Evolutionary conservation across 2,329 filamentous ascomycete species (phyloP).

Genomic region (Aspergillus transmontanensis): DNA sequence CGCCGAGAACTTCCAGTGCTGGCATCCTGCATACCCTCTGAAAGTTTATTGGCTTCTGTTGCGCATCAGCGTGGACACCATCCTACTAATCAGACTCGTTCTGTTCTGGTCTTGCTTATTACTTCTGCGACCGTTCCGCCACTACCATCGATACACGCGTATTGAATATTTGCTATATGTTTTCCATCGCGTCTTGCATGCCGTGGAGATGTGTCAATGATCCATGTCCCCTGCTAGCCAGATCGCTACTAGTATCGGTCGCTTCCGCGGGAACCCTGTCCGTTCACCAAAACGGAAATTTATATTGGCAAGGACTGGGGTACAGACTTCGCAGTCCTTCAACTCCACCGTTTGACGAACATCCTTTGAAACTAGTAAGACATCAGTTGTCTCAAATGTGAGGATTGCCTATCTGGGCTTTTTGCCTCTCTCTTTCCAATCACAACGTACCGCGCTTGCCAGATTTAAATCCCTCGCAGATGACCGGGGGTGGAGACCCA

Average conservation of each 20-base stretch:
- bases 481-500: slow-evolving; percentile 2
- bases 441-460: background rate
- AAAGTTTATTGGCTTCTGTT: background rate
- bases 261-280: slow-evolving; percentile 9
- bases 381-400: background rate
- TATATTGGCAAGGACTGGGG: background rate
- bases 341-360: background rate
- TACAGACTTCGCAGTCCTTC: background rate
- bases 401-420: background rate
- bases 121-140: background rate
- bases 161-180: background rate
- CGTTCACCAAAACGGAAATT: background rate
- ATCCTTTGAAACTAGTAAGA: background rate
- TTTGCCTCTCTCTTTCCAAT: background rate
- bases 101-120: background rate
- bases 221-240: background rate
- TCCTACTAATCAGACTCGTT: background rate
- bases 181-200: background rate
- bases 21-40: background rate
- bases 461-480: background rate
- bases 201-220: background rate
- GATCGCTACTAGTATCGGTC: slow-evolving; percentile 12
- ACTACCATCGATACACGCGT: background rate
- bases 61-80: background rate
- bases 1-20: slow-evolving; percentile 8